These are phyloP conservation scores for Chalaropsis thielavioides DNA, from an alignment of 2,329 filamentous ascomycete species.

Conservation along the genomic window DNA sequence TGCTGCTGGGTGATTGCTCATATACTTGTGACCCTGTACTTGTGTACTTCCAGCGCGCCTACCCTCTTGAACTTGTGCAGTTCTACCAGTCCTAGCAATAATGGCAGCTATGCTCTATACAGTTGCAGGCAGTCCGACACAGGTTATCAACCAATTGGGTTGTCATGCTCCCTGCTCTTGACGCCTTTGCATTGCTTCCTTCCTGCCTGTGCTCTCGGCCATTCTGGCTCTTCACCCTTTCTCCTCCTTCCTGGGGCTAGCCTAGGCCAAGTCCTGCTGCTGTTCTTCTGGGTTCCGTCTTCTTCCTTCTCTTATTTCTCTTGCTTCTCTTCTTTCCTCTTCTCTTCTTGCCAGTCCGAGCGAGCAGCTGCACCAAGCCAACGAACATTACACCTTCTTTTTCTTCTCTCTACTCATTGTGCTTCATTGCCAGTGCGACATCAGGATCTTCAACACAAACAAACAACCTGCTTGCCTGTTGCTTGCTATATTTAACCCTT, in stretches of 20 bases:
- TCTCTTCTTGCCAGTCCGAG: not conserved
- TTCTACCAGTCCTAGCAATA: too few species aligned
- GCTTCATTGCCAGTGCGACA: not conserved
- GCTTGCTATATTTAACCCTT: constrained; percentile 4
- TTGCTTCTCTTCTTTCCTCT: not conserved
- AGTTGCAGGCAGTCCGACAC: not conserved
- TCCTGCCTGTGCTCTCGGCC: not conserved
- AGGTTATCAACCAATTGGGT: not conserved
- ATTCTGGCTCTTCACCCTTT: too few species aligned
- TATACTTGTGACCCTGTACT: not conserved
- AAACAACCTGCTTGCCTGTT: not conserved
- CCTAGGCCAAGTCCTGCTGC: not conserved
- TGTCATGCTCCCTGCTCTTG: not conserved
- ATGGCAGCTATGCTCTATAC: not conserved
- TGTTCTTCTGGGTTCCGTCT: not conserved
- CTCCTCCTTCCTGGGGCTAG: too few species aligned
- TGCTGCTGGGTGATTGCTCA: not conserved
- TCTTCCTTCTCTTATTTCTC: not conserved
- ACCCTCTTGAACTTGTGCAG: not conserved
- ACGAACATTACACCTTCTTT: not conserved
- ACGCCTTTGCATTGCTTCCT: not conserved
- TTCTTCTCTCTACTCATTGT: not conserved
- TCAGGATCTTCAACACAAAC: not conserved
- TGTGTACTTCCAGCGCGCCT: not conserved
- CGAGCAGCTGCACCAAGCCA: not conserved